Percentiles rank a stretch among this genome's conserved stretches.
Conservation (phyloP, 2,329 filamentous ascomycete species). For the Boeremia exigua region DNA sequence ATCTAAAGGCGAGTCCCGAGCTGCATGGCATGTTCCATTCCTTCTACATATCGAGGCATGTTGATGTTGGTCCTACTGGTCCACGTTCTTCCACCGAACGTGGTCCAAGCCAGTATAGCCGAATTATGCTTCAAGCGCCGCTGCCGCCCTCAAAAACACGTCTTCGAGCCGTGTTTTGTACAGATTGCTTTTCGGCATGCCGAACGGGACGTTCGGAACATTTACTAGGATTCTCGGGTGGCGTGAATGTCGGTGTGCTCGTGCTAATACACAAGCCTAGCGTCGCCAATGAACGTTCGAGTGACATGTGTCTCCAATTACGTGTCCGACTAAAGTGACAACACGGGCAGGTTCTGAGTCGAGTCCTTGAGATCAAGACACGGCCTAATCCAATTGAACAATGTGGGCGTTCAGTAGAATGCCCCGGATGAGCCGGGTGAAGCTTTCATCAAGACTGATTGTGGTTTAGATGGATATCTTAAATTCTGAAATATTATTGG, state of each 20-base stretch:
- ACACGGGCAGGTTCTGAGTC: not conserved
- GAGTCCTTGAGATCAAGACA: not conserved
- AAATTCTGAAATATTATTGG: not conserved
- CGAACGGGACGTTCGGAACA: conserved; percentile 18
- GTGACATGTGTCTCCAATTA: conserved; percentile 13
- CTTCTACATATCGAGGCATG: no score
- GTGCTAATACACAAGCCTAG: conserved; percentile 17
- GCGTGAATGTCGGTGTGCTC: conserved; percentile 31
- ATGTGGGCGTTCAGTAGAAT: not conserved
- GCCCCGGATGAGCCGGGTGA: not conserved
- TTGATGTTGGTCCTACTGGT: no score
- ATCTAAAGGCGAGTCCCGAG: no score
- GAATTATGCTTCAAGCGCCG: conserved; percentile 21
- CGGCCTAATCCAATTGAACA: no score
- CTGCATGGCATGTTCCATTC: no score
- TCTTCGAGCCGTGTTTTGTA: conserved; percentile 4
- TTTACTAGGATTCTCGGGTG: conserved; percentile 15
- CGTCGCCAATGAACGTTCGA: conserved; percentile 6
- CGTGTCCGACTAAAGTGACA: not conserved
- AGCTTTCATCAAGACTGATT: not conserved
- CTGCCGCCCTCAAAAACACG: conserved; percentile 18
- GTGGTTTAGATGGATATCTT: no score
- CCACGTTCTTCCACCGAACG: not conserved
- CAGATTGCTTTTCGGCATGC: conserved; percentile 25
- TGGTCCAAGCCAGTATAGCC: conserved; percentile 13